Evolutionary conservation across 352 stramenopile genomes (phyloP), one percentile per base, ranked within the genome.

Genomic region (Bremia lactucae): DNA sequence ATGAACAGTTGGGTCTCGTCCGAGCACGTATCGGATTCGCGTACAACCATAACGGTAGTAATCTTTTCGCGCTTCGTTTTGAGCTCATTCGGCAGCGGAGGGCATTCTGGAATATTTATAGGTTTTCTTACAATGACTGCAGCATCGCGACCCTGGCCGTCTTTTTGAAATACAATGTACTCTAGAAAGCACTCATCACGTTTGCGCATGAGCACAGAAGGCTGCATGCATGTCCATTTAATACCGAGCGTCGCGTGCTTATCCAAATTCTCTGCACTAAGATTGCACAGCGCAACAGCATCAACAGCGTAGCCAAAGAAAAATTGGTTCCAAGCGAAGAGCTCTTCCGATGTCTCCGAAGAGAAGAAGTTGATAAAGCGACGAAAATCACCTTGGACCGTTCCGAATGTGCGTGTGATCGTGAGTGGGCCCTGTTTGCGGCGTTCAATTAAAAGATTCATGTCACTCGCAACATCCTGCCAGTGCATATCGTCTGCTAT

Each of bases 141-240:
- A 9, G 76, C 59, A 18, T 82, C 68, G 28, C 73, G 74, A 6
- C 61, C 69, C 14, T 66, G 60, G 2, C 59, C 36, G 38, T 91
- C 79, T 14, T 64, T 73, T 39, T 36, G 72, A 48, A 70, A 72
- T 31, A 60, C 62, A 41, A 86, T 65, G 55, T 85, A 87, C 43
- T 91, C 79, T 28, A 91, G 49, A 42, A 76, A 86, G 41, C 68
- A 81, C 38, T 82, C 67, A 59, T 91, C 72, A 18, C 72, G 62
- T 55, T 85, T 87, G 24, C 64, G 64, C 8, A 61, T 65, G 40
- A 87, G 62, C 40, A 71, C 23, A 15, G 70, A 75, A 15, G 69
- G 63, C 33, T 72, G 66, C 36, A 87, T 53, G 21, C 72, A 84
- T 25, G 65, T 59, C 79, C 79, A 91, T 51, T 89, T 91, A 42